Evolutionary conservation across 495 filamentous ascomycete species (phyloP), one percentile per base, ranked within the genome.

Genomic region (Penicillium paradoxum): DNA sequence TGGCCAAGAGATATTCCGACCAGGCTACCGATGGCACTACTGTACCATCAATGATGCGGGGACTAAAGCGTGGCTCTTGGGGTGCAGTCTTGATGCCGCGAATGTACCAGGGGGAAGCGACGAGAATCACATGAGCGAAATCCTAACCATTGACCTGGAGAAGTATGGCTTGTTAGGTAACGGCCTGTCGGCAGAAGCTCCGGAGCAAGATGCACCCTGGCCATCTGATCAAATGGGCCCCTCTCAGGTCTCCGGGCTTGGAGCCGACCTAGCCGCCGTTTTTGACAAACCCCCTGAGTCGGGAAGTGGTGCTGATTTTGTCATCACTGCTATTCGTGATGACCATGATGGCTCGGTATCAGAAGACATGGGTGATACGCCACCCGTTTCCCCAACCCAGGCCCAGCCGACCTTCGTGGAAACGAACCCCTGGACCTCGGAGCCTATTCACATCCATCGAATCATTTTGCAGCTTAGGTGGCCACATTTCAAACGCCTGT

Each of bases 41-140:
- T 97, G 93, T 65, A 91, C 89, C 0, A 84, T 95, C 68, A 90
- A 96, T 64, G 83, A 93, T 55, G 85, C 91, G 49, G 91, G 90
- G 1, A 97, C 93, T 2, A 96, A 95, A 59, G 92, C 90, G 9
- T 98, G 95, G 90, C 73, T 98, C 7, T 78, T 98, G n/a, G 93
- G 93, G 18, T 96, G 90, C 63, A 85, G 85, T 8, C 87, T 85
- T 4, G 90, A 96, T 52, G 49, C 73, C 22, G 63, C 73, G 0
- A 73, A 72, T 49, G 68, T 72, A 13, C 75, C 75, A n/a, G 78
- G 69, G 40, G 74, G 72, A 15, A 74, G 71, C 38, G 75, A 86
- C 25, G 91, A 95, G 59, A 95, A 97, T 65, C 92, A 91, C 59
- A 79, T 98, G 53, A 93, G 90, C 57, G 90, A 98, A 64, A 86